These are phyloP conservation scores for Penicillium verrucosum DNA, from an alignment of 2,329 filamentous ascomycete species.

Conservation along the genomic window DNA sequence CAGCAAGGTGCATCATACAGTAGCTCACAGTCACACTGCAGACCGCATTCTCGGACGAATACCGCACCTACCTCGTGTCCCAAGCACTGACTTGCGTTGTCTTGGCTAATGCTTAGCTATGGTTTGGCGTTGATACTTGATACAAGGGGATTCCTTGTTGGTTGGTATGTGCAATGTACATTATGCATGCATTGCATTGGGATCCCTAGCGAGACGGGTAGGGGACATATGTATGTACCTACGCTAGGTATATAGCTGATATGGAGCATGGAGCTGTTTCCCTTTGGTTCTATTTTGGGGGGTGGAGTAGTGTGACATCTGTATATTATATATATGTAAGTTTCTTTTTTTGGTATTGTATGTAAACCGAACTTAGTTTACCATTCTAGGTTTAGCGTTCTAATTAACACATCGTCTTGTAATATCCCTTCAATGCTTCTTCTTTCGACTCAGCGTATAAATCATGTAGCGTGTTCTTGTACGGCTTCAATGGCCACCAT, in stretches of 20 bases:
- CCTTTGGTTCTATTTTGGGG: not conserved
- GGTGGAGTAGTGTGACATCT: not conserved
- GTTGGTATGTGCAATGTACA: not conserved
- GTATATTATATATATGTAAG: not conserved
- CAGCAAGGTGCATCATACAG: not conserved
- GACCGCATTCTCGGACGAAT: not conserved
- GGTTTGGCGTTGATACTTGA: not conserved
- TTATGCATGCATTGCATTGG: not conserved
- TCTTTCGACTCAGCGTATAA: no score
- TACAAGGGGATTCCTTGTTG: not conserved
- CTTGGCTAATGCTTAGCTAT: conserved; percentile 12
- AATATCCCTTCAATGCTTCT: no score
- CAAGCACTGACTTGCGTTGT: not conserved
- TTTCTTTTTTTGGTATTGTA: not conserved
- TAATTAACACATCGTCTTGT: no score
- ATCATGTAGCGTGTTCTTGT: no score
- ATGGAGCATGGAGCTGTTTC: not conserved
- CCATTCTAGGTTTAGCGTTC: no score
- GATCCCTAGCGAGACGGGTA: not conserved
- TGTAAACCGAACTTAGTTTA: no score
- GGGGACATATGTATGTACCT: not conserved
- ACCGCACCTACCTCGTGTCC: not conserved
- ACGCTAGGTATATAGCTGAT: not conserved
- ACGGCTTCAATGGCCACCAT: no score
- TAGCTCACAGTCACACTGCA: not conserved